Conservation (phyloP, 208 protist species). For the Trypanosoma scelopori region DNA sequence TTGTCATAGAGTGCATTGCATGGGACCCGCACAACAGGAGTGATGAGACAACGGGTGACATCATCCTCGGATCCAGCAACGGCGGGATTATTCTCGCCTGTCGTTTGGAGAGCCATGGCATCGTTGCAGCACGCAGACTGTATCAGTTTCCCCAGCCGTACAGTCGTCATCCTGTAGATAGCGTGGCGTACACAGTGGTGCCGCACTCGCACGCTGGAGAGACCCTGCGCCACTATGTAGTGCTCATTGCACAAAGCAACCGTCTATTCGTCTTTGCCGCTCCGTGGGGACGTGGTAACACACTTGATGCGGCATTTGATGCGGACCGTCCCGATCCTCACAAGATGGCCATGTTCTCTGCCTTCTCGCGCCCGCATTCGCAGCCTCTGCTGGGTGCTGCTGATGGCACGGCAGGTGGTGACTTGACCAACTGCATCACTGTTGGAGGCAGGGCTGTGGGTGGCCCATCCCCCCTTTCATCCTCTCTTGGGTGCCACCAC, state of each 20-base stretch:
- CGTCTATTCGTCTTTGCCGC: conserved; percentile 45
- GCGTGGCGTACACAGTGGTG: conserved; percentile 16
- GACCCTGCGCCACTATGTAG: conserved; percentile 24
- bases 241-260: conserved; percentile 33
- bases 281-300: not conserved
- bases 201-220: conserved; percentile 2
- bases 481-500: conserved; percentile 5
- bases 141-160: conserved; percentile 32
- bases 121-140: conserved; percentile 25
- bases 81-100: conserved; percentile 43
- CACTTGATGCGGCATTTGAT: conserved; percentile 14
- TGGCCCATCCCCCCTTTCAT: not conserved
- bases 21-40: conserved; percentile 26
- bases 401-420: not conserved
- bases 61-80: conserved; percentile 34
- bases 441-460: not conserved
- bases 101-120: conserved; percentile 28
- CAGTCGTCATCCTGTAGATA: conserved; percentile 15
- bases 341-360: not conserved
- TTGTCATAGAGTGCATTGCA: conserved; percentile 32
- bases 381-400: not conserved
- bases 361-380: not conserved
- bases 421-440: conserved; percentile 12
- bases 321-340: not conserved
- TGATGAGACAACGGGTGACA: conserved; percentile 28